phyloP scores from a whole-genome alignment of 2,329 filamentous ascomycete species.

The Tolypocladium ovalisporum region DNA sequence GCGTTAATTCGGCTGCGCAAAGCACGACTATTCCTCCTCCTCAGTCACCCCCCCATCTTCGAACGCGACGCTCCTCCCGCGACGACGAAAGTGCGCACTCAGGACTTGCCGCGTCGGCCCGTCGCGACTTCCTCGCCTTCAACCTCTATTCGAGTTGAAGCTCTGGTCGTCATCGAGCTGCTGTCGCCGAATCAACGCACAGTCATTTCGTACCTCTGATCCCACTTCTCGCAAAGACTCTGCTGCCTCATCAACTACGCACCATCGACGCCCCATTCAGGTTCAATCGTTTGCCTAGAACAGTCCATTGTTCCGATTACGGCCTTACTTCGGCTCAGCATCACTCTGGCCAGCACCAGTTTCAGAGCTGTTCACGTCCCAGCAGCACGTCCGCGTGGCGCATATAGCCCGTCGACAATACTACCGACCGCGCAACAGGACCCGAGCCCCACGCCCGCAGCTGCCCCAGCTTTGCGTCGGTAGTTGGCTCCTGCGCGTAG shows the following conservation, averaged over 20 bases:
- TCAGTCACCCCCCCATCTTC: not conserved
- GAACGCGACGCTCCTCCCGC: not conserved
- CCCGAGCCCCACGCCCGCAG: not conserved
- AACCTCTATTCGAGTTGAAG: not conserved
- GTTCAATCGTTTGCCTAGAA: constrained; percentile 10
- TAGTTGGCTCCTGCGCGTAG: not conserved
- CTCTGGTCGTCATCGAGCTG: not conserved
- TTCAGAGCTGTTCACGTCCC: constrained; percentile 1
- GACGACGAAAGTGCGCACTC: not conserved
- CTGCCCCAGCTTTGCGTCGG: not conserved
- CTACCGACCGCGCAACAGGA: not conserved
- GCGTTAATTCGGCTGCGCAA: not conserved
- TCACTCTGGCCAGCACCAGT: constrained; percentile 13
- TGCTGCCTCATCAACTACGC: not conserved
- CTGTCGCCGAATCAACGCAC: not conserved
- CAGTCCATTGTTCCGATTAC: constrained; percentile 18
- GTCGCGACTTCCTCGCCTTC: not conserved
- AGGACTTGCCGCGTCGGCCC: not conserved
- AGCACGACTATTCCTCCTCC: not conserved
- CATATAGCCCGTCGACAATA: constrained; percentile 2
- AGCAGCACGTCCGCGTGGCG: not conserved
- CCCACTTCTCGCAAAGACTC: not conserved
- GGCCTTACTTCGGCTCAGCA: constrained; percentile 15
- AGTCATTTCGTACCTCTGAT: not conserved
- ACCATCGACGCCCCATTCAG: constrained; percentile 2